Percentiles rank a stretch among this genome's conserved stretches.
Evolutionary conservation across 2,329 filamentous ascomycete genomes (phyloP).

Genomic region (Corniculantispora saksenae): DNA sequence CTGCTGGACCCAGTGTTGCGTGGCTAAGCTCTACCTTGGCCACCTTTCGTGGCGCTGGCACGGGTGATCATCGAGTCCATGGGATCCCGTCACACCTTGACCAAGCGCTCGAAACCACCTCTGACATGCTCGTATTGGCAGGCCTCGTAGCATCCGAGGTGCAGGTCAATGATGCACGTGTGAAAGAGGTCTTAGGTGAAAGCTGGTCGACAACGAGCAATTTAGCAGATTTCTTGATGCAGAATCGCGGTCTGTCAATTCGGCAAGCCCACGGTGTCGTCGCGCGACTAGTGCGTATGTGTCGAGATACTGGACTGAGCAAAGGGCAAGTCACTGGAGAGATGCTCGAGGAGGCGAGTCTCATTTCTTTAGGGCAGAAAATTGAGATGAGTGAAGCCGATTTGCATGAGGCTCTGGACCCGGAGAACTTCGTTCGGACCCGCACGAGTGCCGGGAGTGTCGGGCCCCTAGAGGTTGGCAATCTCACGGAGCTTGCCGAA

Average conservation of each 20-base stretch:
- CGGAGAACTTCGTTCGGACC: slow-evolving; percentile 16
- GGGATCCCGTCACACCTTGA: slow-evolving; percentile 15
- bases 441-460: slow-evolving; percentile 17
- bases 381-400: slow-evolving; percentile 13
- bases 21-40: slow-evolving; percentile 20
- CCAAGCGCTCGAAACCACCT: slow-evolving; percentile 15
- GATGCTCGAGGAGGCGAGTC: slow-evolving; percentile 9
- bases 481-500: background rate
- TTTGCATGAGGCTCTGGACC: slow-evolving; percentile 14
- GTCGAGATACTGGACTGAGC: slow-evolving; percentile 5
- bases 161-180: slow-evolving; percentile 12
- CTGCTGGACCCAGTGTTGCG: slow-evolving; percentile 15
- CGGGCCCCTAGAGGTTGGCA: slow-evolving; percentile 5
- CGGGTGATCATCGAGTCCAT: slow-evolving; percentile 15
- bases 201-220: slow-evolving; percentile 22
- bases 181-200: slow-evolving; percentile 11
- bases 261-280: slow-evolving; percentile 20
- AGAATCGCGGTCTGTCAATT: slow-evolving; percentile 16
- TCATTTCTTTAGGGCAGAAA: slow-evolving; percentile 1
- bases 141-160: slow-evolving; percentile 17
- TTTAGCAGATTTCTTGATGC: slow-evolving; percentile 18
- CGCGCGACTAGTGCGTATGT: slow-evolving; percentile 17
- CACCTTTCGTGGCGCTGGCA: slow-evolving; percentile 16
- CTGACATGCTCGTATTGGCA: slow-evolving; percentile 18
- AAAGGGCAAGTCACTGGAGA: slow-evolving; percentile 4